These are phyloP conservation scores for Mrakia gelida DNA, from an alignment of 768 basidiomycete species.

Conservation along the genomic window DNA sequence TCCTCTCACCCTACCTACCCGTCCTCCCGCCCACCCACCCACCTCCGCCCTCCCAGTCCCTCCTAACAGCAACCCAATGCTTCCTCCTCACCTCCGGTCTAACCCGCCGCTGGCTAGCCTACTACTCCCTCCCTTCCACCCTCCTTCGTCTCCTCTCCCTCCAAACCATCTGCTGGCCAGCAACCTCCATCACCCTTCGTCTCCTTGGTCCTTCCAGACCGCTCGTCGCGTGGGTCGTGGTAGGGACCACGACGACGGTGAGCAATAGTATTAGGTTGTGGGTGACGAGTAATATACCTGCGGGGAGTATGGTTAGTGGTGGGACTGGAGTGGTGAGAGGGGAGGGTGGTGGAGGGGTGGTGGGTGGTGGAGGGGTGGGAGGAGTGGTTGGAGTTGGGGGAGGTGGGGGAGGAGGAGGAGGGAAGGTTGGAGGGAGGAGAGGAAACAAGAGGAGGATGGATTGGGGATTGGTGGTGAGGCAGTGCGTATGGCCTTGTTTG, in stretches of 20 bases:
- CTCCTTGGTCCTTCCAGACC: slow-evolving; percentile 70
- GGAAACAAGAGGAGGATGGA: slow-evolving; percentile 65
- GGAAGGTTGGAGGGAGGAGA: slow-evolving; percentile 37
- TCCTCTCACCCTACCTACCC: background rate
- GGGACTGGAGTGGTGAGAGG: background rate
- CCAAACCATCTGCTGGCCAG: slow-evolving; percentile 95
- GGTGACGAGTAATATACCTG: slow-evolving; percentile 81
- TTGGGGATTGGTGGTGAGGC: slow-evolving; percentile 65
- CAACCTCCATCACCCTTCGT: slow-evolving; percentile 76
- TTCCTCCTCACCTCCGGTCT: slow-evolving; percentile 82
- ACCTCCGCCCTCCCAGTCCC: slow-evolving; percentile 58
- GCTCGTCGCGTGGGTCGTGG: slow-evolving; percentile 81
- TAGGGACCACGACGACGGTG: slow-evolving; percentile 81
- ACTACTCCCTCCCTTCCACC: slow-evolving; percentile 82
- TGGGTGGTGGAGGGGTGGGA: background rate
- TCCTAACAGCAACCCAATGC: slow-evolving; percentile 85
- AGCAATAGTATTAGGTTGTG: slow-evolving; percentile 69
- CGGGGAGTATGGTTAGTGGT: background rate
- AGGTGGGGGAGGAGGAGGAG: slow-evolving; percentile 26
- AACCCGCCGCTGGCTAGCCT: slow-evolving; percentile 79
- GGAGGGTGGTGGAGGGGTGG: background rate
- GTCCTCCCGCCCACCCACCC: background rate
- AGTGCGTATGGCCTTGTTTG: slow-evolving; percentile 70
- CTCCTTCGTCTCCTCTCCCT: slow-evolving; percentile 86
- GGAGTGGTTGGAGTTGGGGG: too few species aligned